Base-by-base conservation (phyloP, 176 grass and related monocot genomes). In the Leersia perrieri region DNA sequence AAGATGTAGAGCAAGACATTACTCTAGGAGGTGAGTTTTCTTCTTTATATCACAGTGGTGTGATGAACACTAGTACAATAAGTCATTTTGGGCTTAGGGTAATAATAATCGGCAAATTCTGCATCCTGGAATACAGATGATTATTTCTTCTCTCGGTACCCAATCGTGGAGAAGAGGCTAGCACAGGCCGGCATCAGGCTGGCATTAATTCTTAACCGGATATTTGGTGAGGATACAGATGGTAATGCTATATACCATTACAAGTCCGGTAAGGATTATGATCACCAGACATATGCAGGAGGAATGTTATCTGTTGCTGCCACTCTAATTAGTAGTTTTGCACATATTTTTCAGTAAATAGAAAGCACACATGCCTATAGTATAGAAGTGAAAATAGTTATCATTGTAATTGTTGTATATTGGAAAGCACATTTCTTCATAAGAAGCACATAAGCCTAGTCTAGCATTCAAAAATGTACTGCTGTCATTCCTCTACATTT, bases 81-180 rank as follows among this genome's bases (percentile, higher is more conserved):
- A 9, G 39, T 20, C 20, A 33, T 10, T 11, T 64, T 53, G 70
- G 13, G 9, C 28, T 53, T 58, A 23, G 3, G 10, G 0, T 78
- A 51, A 66, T 30, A 51, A 58, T 34, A 30, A 15, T 44, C 26
- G 7, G 5, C 22, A 72, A 70, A 34, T 35, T 85, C 27, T 30
- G 31, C 30, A 15, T 44, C 72, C 11, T 81, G 55, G 40, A 76
- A 65, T 74, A 69, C 88, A 99, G 92, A 99, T 90, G 92, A 99
- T 63, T 99, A 99, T 87, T 99, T 90, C 87, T 93, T 91, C 72
- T 87, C 90, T 44, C 71, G 90, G 2, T 91, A 93, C 77, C 96
- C 96, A 2, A 42, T 99, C 45, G 90, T 95, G 90, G 84, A 93
- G 87, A 77, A 91, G 76, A 92, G 93, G 44, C 41, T 99, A 36